Evolutionary conservation across 1,284 basidiomycete genomes (phyloP), one percentile per base, ranked within the genome.

Genomic region (Apiotrichum sp.): DNA sequence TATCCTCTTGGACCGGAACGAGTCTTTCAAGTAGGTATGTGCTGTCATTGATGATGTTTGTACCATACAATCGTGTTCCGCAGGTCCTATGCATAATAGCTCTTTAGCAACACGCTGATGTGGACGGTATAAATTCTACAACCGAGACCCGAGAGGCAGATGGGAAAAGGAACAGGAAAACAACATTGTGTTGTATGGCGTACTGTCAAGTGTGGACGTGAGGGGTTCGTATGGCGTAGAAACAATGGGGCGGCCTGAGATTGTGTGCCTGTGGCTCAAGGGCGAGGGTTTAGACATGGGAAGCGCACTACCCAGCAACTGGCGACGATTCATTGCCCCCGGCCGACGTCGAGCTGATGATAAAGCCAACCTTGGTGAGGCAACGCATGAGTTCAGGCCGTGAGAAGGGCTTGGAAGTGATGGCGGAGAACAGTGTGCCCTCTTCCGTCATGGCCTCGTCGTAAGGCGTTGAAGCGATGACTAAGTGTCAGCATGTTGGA

Each of bases 361-460:
- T 41, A 29, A 95, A 95, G 32, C 92, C 91, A 42, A 95, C 81
- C 69, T 87, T 73, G n/a, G 85, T 84, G 86, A 88, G 59, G 84
- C 86, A 59, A 80, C 66, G 82, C 50, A 93, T 78, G 36, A 96
- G 78, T 69, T 92, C 89, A 16, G 83, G 82, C 75, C 92, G 92
- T 72, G 89, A 86, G 64, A 96, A 79, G 1, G 92, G 93, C 76
- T 96, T 96, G 52, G 86, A 79, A 35, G 97, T 79, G 38, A 88
- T 87, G 1, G 88, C 90, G 5, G 88, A 83, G 75, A 96, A 97
- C 45, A 95, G 77, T 33, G 85, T 87, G 65, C 84, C 86, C 50
- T 82, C 81, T 53, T 93, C 90, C 53, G 97, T 86, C 58, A 98
- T 92, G 9, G 65, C 56, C 42, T 73, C 68, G 54, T 77, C 75